These are phyloP conservation scores for Saksenaea vasiformis DNA, from an alignment of 371 early-diverging fungal genomes.

Conservation along the genomic window DNA sequence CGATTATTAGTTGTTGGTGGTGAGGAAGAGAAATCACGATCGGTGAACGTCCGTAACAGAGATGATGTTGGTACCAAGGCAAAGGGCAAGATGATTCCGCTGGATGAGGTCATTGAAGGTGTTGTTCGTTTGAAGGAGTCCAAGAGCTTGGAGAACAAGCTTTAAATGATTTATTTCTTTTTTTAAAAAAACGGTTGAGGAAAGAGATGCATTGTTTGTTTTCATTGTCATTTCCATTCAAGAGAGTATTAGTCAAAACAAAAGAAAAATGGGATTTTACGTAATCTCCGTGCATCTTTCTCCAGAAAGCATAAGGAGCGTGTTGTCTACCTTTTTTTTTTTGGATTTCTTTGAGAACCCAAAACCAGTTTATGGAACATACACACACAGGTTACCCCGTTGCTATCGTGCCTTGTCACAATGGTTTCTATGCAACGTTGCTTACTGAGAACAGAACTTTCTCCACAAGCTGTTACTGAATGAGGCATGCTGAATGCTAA, in stretches of 20 bases:
- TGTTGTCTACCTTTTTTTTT: conserved; percentile 1
- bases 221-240: no score
- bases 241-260: not conserved
- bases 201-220: no score
- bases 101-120: conserved; percentile 67
- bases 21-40: conserved; percentile 81
- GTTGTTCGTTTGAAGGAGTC: conserved; percentile 61
- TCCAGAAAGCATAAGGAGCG: not conserved
- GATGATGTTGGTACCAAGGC: conserved; percentile 84
- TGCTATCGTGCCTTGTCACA: no score
- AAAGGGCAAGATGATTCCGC: conserved; percentile 75
- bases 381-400: no score
- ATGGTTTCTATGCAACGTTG: no score
- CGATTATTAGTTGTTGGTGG: conserved; percentile 87
- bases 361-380: no score
- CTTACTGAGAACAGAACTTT: no score
- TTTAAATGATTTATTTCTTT: conserved; percentile 32
- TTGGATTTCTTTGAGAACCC: not conserved
- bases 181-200: not conserved
- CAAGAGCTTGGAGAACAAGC: conserved; percentile 57
- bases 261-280: not conserved
- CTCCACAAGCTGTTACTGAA: no score
- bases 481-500: no score
- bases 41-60: conserved; percentile 92
- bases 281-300: not conserved